Evolutionary conservation across 106 monocot genomes (phyloP), one percentile per base, ranked within the genome.

Genomic region (Dendrobium nobile): DNA sequence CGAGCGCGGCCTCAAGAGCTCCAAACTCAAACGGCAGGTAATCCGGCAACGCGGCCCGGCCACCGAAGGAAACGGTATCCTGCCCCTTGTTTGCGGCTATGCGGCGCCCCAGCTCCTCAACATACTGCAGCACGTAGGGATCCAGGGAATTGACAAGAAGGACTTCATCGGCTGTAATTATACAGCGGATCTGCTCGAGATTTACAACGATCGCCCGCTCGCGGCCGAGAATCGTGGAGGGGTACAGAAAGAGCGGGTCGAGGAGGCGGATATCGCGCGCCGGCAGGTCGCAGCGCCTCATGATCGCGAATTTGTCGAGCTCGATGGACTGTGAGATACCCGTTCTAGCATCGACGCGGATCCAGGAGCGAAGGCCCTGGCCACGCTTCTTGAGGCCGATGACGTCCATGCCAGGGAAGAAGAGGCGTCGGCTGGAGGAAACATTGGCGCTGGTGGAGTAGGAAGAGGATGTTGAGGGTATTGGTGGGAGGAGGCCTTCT

Each of bases 91-190:
- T 73, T 7, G 40, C 77, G 27, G 81, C 41, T 9, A 90, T 51
- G 73, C 85, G 33, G 42, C 90, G 85, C 85, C 86, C 79, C 43
- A 90, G 79, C 85, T 90, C 90, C 54, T 72, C 75, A 31, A 87
- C 90, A 48, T 86, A 90, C 90, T 84, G 79, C n/a, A 84, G 67
- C 16, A 88, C 84, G 56, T 84, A 84, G 41, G 73, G 67, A 37
- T 88, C 90, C 22, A 86, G 61, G 6, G 90, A 90, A 47, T 90
- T 87, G 9, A 90, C 82, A 0, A 90, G 67, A 27, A 90, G 81
- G 10, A 90, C 90, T 85, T 90, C 90, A 41, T 90, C 91, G 11
- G 88, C 88, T 4, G 91, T 91, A 77, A 91, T 88, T 47, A 91
- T 84, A 76, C 88, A 88, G 26, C 88, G 77, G 80, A 91, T 84